A percentile compares a stretch with the other conserved stretches of the same genome.
Conservation (phyloP, 2,329 filamentous ascomycete genomes). For the Apiospora koreana region DNA sequence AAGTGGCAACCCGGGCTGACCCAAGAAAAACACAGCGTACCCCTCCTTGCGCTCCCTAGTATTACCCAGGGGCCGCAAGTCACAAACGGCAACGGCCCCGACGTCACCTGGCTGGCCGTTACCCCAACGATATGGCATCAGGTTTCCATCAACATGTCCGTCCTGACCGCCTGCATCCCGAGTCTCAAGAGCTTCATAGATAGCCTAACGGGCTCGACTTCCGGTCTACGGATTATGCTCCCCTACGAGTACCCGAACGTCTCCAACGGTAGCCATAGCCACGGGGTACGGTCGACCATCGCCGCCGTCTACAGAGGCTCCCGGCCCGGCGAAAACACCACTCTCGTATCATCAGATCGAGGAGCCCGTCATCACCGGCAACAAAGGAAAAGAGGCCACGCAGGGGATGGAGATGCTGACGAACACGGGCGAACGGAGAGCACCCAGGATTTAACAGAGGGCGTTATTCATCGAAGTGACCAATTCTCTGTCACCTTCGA, state of each 20-base stretch:
- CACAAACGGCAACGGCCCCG: not conserved
- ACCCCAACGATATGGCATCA: conserved; percentile 16
- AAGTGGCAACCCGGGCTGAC: too few relatives aligned
- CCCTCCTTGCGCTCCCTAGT: not conserved
- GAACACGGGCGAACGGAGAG: not conserved
- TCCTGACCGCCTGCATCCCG: conserved; percentile 22
- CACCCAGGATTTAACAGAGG: not conserved
- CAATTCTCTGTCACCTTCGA: not conserved
- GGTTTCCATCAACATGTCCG: conserved; percentile 17
- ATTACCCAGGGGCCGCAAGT: not conserved
- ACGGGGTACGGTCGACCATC: not conserved
- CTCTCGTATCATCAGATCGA: not conserved
- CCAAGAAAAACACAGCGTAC: not conserved
- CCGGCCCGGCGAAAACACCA: not conserved
- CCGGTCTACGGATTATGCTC: not conserved
- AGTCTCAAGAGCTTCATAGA: conserved; percentile 21
- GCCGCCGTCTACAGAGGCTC: not conserved
- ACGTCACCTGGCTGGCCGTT: conserved; percentile 16
- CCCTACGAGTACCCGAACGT: not conserved
- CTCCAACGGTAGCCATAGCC: not conserved
- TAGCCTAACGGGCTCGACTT: conserved; percentile 1
- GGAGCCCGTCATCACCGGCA: not conserved
- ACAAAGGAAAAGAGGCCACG: not conserved
- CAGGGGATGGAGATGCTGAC: not conserved
- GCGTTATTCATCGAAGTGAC: not conserved